These are phyloP conservation scores for Lipomyces kockii DNA, from an alignment of 805 yeast genomes.

Conservation along the genomic window DNA sequence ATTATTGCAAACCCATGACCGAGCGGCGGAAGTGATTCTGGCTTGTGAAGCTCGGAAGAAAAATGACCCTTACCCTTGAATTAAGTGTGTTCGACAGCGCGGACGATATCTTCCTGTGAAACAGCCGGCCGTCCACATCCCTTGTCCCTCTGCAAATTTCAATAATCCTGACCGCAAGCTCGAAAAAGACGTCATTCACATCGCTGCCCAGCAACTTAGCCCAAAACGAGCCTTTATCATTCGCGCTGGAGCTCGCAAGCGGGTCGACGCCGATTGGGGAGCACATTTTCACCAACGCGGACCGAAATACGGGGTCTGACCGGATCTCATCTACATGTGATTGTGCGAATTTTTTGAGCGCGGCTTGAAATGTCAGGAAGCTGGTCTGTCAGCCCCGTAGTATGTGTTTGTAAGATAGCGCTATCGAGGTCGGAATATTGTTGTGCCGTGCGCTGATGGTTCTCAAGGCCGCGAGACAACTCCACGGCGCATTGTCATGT, in stretches of 20 bases:
- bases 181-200: constrained; percentile 62
- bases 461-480: constrained; percentile 56
- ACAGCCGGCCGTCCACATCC: constrained; percentile 47
- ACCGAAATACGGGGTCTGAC: constrained; percentile 65
- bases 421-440: constrained; percentile 59
- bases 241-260: constrained; percentile 47
- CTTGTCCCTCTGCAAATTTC: constrained; percentile 74
- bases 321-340: constrained; percentile 72
- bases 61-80: no score
- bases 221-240: constrained; percentile 45
- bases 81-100: constrained; percentile 59
- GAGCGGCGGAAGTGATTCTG: no score
- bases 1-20: constrained; percentile 76
- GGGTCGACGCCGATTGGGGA: constrained; percentile 85
- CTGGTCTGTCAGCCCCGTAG: constrained; percentile 69
- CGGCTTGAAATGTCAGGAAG: constrained; percentile 75
- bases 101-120: constrained; percentile 58
- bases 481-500: constrained; percentile 35
- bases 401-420: constrained; percentile 56
- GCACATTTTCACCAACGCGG: constrained; percentile 77
- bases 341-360: constrained; percentile 72
- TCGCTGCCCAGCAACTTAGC: constrained; percentile 46
- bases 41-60: no score
- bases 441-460: constrained; percentile 45
- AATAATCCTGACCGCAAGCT: constrained; percentile 72